Base-by-base conservation (phyloP, 2,329 filamentous ascomycete species). In the Lasiodiplodia hormozganensis region DNA sequence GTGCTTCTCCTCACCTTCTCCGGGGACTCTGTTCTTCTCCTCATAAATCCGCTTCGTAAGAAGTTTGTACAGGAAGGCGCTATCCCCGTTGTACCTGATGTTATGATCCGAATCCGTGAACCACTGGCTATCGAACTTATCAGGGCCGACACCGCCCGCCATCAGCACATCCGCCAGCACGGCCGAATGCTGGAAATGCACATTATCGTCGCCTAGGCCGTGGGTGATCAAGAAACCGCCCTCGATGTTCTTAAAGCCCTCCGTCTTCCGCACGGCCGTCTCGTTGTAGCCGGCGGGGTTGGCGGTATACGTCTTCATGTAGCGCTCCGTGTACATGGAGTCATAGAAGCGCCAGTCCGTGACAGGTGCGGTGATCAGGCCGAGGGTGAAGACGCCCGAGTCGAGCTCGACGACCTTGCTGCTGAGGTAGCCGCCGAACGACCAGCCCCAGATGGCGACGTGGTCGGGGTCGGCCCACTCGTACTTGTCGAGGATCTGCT, bases 331-430 rank as follows among this genome's bases (percentile, higher is more conserved):
- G 76, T 91, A 92, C 82, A 92, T 87, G 67, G 84, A 86, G 76
- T 92, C 89, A 77, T 92, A 92, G 80, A 92, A 88, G 1, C 89
- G 85, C 88, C 88, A 92, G 78, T 92, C 90, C 2, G 83, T 84
- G 0, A 92, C 89, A 0, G 89, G 89, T 0, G 89, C 89, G 0
- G 88, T 88, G 72, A 90, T 88, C 11, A 91, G 77, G 0, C 85
- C 89, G 8, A 89, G 84, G 0, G 87, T 85, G 76, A 92, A 91
- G 18, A 85, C 85, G 1, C 85, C 86, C 21, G 86, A 86, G 75
- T 88, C 81, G 0, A 83, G 81, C 74, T 92, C 90, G 8, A 92
- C 81, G 0, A 90, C 88, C 79, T 92, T 92, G 64, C 87, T 81
- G 0, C 87, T 84, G 1, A 92, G 82, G 73, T 89, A 92, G 1